Percentiles rank a stretch among this genome's conserved stretches.
phyloP scores from a whole-genome alignment of 73 alveolate genomes.

The Paramecium pentaurelia region DNA sequence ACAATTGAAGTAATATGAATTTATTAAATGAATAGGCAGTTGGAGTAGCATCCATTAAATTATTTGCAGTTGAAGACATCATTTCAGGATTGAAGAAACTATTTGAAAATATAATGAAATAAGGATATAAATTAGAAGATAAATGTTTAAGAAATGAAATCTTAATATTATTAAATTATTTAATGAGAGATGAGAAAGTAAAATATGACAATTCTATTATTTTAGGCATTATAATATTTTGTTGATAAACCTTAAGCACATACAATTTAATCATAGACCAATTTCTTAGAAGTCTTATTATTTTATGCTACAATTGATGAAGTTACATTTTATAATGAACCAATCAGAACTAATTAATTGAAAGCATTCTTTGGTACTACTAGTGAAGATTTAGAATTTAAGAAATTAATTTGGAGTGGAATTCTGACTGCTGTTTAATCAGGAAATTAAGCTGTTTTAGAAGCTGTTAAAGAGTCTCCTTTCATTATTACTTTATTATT shows the following conservation, averaged over 20 bases:
- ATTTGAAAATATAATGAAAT: constrained; percentile 86
- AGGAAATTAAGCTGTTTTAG: constrained; percentile 58
- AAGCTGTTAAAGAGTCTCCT: constrained; percentile 70
- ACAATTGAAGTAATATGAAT: constrained; percentile 70
- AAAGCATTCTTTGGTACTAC: constrained; percentile 90
- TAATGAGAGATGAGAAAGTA: constrained; percentile 81
- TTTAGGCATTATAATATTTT: constrained; percentile 78
- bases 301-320: constrained; percentile 94
- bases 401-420: constrained; percentile 92
- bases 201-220: not conserved
- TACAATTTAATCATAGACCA: constrained; percentile 64
- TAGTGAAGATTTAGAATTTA: constrained; percentile 96
- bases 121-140: constrained; percentile 94
- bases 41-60: constrained; percentile 85
- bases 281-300: constrained; percentile 87
- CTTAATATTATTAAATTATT: constrained; percentile 84
- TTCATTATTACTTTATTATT: constrained; percentile 82
- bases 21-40: constrained; percentile 63
- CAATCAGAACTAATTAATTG: constrained; percentile 65
- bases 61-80: constrained; percentile 92
- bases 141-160: constrained; percentile 94
- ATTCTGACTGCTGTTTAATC: constrained; percentile 65
- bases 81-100: constrained; percentile 83
- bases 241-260: constrained; percentile 73
- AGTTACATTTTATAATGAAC: constrained; percentile 65